Conservation (phyloP, 2,329 filamentous ascomycete species). For the Aureobasidium mangrovei region DNA sequence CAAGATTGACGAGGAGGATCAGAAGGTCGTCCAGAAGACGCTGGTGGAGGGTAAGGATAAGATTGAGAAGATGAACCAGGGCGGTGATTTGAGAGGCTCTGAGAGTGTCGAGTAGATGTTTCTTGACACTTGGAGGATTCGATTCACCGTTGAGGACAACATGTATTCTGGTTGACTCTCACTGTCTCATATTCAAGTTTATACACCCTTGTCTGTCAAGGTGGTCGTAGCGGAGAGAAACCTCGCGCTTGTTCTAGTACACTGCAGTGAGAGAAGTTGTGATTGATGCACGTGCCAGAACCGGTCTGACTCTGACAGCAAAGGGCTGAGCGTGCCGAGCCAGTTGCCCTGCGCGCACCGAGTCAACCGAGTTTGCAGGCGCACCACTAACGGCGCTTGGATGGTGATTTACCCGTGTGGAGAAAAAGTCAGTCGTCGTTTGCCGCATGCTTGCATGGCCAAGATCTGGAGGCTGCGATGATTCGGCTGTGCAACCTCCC, state of each 20-base stretch:
- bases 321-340: slow-evolving; percentile 9
- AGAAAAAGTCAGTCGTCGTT: background rate
- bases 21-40: slow-evolving; percentile 16
- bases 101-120: slow-evolving; percentile 23
- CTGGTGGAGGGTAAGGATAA: slow-evolving; percentile 20
- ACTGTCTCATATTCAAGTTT: too few species aligned
- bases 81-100: slow-evolving; percentile 29
- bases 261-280: too few species aligned
- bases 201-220: too few species aligned
- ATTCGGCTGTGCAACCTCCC: too few species aligned
- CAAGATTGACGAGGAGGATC: slow-evolving; percentile 18
- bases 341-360: background rate
- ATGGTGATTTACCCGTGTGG: background rate
- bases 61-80: slow-evolving; percentile 25
- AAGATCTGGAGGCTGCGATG: background rate
- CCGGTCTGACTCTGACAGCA: slow-evolving; percentile 1
- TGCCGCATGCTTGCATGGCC: background rate
- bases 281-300: background rate
- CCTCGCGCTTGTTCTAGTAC: too few species aligned
- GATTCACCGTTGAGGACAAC: too few species aligned
- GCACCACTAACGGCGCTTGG: slow-evolving; percentile 4
- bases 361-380: slow-evolving; percentile 10
- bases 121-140: too few species aligned
- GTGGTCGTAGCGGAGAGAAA: too few species aligned
- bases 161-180: too few species aligned